Percentiles rank a stretch among this genome's conserved stretches.
These are phyloP conservation scores for Conticribra guillardii DNA, from an alignment of 108 stramenopile genomes.

Conservation along the genomic window DNA sequence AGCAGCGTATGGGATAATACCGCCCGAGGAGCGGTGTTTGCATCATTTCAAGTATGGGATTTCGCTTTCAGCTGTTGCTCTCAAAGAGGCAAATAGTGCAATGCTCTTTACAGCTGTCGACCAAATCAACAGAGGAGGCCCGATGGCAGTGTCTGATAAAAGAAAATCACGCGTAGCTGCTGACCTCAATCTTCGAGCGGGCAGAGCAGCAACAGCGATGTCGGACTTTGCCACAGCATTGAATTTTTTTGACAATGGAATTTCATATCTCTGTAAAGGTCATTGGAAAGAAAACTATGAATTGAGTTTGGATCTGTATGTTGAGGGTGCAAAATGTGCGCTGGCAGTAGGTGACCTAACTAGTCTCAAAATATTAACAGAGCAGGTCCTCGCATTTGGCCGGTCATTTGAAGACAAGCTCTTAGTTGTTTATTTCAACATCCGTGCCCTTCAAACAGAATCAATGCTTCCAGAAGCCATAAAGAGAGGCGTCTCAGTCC, in stretches of 20 bases:
- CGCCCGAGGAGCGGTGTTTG: conserved; percentile 1
- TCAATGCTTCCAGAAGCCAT: not conserved
- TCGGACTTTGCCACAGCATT: conserved; percentile 18
- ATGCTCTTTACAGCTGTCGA: conserved; percentile 18
- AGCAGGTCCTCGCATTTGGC: not conserved
- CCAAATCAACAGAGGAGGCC: conserved; percentile 18
- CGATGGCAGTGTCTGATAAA: not conserved
- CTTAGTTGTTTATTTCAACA: not conserved
- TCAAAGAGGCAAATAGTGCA: not conserved
- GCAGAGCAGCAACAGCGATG: conserved; percentile 16
- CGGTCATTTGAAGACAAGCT: conserved; percentile 20
- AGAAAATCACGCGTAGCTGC: not conserved
- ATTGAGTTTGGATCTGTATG: conserved; percentile 33
- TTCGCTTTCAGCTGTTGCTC: not conserved
- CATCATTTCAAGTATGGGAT: conserved; percentile 18
- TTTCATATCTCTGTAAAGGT: conserved; percentile 8
- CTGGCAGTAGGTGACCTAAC: conserved; percentile 2
- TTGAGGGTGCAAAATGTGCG: conserved; percentile 11
- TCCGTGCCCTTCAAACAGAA: not conserved
- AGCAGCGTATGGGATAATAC: not conserved
- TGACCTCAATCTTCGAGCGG: conserved; percentile 12
- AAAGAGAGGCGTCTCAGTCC: not conserved
- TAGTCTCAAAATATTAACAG: not conserved
- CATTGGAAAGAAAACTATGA: conserved; percentile 33
- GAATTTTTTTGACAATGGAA: conserved; percentile 27